A percentile compares a stretch with the other conserved stretches of the same genome.
phyloP scores from a whole-genome alignment of 2,329 filamentous ascomycete species.

The Clonostachys solani region DNA sequence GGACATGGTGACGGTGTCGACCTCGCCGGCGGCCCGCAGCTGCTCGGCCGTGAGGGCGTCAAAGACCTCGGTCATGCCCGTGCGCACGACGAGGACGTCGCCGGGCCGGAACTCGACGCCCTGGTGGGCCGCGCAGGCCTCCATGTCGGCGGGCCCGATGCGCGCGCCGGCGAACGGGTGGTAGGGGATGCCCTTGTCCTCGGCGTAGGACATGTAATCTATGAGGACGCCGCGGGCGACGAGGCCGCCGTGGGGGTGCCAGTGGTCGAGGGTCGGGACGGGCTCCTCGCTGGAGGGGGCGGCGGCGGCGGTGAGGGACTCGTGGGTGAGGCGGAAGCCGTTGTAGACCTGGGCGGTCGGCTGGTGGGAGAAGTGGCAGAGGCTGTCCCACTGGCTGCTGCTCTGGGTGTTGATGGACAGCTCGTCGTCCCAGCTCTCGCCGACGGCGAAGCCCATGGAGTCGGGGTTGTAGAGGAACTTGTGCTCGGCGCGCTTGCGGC shows the following conservation, averaged over 20 bases:
- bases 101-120: slow-evolving; percentile 60
- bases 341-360: slow-evolving; percentile 43
- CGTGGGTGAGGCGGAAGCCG: slow-evolving; percentile 30
- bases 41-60: slow-evolving; percentile 33
- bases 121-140: slow-evolving; percentile 53
- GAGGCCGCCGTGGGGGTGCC: slow-evolving; percentile 46
- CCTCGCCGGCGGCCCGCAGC: slow-evolving; percentile 15
- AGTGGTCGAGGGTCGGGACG: slow-evolving; percentile 39
- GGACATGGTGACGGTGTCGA: slow-evolving; percentile 15
- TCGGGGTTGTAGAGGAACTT: slow-evolving; percentile 23
- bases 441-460: slow-evolving; percentile 1
- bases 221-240: slow-evolving; percentile 53
- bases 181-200: slow-evolving; percentile 42
- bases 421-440: slow-evolving; percentile 36
- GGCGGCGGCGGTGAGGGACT: slow-evolving; percentile 15
- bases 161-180: slow-evolving; percentile 46
- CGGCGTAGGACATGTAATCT: slow-evolving; percentile 46
- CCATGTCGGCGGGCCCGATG: slow-evolving; percentile 51
- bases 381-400: slow-evolving; percentile 52
- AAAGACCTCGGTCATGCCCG: slow-evolving; percentile 57
- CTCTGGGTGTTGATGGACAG: slow-evolving; percentile 45
- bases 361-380: slow-evolving; percentile 41
- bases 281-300: slow-evolving; percentile 19
- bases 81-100: slow-evolving; percentile 63
- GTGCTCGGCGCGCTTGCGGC: slow-evolving; percentile 27